phyloP scores from a whole-genome alignment of 2,329 filamentous ascomycete species.

The Aspergillus cejpii region DNA sequence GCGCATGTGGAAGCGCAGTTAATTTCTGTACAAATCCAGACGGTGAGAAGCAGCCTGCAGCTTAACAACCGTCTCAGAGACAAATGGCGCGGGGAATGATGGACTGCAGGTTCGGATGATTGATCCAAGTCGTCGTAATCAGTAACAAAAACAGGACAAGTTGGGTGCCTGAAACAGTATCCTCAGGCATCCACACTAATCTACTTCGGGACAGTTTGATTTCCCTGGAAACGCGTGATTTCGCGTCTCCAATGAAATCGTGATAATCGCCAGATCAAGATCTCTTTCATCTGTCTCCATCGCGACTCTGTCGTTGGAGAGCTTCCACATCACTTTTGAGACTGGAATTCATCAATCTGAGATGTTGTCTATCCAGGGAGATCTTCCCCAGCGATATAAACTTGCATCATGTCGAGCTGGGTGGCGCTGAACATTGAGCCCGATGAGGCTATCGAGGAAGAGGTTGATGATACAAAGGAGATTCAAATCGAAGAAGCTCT shows the following conservation, averaged over 20 bases:
- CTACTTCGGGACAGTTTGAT: conserved; percentile 15
- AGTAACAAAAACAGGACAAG: conserved; percentile 4
- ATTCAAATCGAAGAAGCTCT: conserved; percentile 95
- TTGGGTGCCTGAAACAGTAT: conserved; percentile 3
- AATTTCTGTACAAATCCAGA: conserved; percentile 2
- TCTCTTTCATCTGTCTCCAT: neutral
- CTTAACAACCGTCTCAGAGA: conserved; percentile 1
- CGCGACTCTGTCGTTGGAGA: neutral
- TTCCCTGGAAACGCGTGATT: conserved; percentile 17
- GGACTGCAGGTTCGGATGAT: conserved; percentile 1
- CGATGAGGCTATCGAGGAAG: conserved; percentile 82
- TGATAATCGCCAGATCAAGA: no score
- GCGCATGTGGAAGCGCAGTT: conserved; percentile 31
- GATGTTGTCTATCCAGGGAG: conserved; percentile 18
- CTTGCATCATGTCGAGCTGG: conserved; percentile 54
- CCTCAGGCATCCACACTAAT: conserved; percentile 16
- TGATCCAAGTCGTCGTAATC: conserved; percentile 13
- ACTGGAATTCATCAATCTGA: conserved; percentile 10
- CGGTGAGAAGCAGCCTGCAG: neutral
- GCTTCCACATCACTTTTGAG: neutral
- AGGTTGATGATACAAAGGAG: conserved; percentile 91
- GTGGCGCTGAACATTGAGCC: conserved; percentile 89
- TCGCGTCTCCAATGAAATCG: conserved; percentile 11
- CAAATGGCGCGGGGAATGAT: conserved; percentile 1
- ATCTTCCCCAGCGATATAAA: conserved; percentile 13